Conservation (phyloP, 192 early-diverging fungal species). For the Coemansia brasiliensis region DNA sequence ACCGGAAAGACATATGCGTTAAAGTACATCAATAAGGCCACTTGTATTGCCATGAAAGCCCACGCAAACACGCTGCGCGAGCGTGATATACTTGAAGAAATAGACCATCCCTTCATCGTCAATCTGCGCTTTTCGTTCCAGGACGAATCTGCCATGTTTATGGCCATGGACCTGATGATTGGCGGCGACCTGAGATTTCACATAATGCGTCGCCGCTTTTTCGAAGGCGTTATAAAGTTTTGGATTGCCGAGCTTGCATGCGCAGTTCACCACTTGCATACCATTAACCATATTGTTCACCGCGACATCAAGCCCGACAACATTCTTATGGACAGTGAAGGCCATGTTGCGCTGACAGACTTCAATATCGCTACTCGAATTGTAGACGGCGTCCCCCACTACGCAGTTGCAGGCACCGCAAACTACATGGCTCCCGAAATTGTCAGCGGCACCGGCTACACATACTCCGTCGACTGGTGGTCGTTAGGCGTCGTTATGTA, state of each 20-base stretch:
- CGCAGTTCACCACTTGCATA: conserved; percentile 80
- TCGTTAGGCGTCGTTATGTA: conserved; percentile 86
- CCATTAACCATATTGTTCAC: conserved; percentile 76
- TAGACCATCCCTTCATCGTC: conserved; percentile 81
- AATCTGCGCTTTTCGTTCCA: conserved; percentile 96
- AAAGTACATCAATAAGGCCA: conserved; percentile 96
- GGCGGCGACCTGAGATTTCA: conserved; percentile 95
- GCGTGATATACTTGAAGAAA: conserved; percentile 81
- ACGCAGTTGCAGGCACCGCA: conserved; percentile 83
- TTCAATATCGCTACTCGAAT: conserved; percentile 92
- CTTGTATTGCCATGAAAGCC: conserved; percentile 83
- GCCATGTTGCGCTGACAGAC: conserved; percentile 90
- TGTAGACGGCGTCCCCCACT: conserved; percentile 59
- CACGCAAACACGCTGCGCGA: conserved; percentile 91
- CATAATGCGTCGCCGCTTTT: conserved; percentile 58
- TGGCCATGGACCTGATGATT: conserved; percentile 92
- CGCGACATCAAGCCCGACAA: conserved; percentile 97
- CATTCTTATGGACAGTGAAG: conserved; percentile 69
- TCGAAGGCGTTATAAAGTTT: conserved; percentile 77
- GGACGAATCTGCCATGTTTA: conserved; percentile 90
- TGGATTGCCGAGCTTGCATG: conserved; percentile 89
- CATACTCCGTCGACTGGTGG: conserved; percentile 92
- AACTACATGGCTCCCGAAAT: conserved; percentile 91
- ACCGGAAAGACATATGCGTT: conserved; percentile 83
- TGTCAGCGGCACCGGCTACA: conserved; percentile 70